These are phyloP conservation scores for Marasmius fiardii DNA, from an alignment of 1,284 basidiomycete species.

Conservation along the genomic window DNA sequence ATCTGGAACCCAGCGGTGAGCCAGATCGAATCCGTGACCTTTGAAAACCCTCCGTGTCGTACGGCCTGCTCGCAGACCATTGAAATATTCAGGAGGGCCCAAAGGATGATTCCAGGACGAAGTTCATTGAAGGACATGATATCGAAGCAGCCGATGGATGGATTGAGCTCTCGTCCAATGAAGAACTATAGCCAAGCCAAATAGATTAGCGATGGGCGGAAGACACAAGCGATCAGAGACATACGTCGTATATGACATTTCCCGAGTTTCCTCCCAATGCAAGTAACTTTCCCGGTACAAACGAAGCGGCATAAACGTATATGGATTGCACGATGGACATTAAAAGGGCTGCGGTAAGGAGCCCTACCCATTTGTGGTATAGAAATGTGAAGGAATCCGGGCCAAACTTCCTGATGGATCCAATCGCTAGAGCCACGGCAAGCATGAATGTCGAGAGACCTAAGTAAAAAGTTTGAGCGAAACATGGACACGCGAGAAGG, in stretches of 20 bases:
- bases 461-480: conserved; percentile 28
- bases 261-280: conserved; percentile 92
- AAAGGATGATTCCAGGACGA: conserved; percentile 92
- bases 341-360: conserved; percentile 79
- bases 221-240: conserved; percentile 24
- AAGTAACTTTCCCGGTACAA: conserved; percentile 65
- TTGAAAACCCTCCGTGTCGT: conserved; percentile 50
- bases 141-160: conserved; percentile 84
- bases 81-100: conserved; percentile 89
- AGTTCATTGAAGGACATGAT: conserved; percentile 98
- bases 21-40: conserved; percentile 89
- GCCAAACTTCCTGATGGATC: conserved; percentile 72
- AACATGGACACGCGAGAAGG: neutral
- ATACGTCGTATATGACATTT: conserved; percentile 86
- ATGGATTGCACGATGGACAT: conserved; percentile 78
- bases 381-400: conserved; percentile 83
- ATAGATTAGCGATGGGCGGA: neutral
- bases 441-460: conserved; percentile 87
- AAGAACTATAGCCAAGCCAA: conserved; percentile 69
- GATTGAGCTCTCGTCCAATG: conserved; percentile 95
- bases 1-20: conserved; percentile 85
- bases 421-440: conserved; percentile 65
- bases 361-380: conserved; percentile 90
- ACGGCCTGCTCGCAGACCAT: conserved; percentile 90
- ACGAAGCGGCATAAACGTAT: conserved; percentile 75